These are phyloP conservation scores for Rosa rugosa DNA, from an alignment of 306 rosid genomes.

Conservation along the genomic window DNA sequence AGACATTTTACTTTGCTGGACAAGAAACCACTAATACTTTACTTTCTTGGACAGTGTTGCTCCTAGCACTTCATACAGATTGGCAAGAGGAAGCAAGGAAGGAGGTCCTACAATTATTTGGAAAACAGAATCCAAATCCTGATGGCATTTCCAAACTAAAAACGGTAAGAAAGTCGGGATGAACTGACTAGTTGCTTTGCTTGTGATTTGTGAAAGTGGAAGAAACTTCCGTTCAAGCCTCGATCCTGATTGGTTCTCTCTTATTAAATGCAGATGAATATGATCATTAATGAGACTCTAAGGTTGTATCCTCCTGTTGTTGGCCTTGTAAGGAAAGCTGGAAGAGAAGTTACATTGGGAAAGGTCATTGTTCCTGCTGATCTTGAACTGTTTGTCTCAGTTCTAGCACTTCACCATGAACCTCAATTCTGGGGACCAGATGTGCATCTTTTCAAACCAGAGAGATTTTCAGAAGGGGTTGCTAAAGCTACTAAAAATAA, in stretches of 20 bases:
- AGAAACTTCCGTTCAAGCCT: background rate
- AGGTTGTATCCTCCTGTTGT: conserved; percentile 29
- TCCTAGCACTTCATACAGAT: conserved; percentile 30
- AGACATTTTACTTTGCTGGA: conserved; percentile 29
- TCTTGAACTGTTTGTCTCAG: background rate
- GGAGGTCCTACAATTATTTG: conserved; percentile 30
- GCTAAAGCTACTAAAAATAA: conserved; percentile 31
- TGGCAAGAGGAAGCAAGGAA: conserved; percentile 46
- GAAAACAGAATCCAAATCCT: conserved; percentile 20
- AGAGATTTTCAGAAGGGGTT: conserved; percentile 31
- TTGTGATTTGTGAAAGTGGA: background rate
- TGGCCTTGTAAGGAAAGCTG: conserved; percentile 5
- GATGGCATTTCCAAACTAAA: conserved; percentile 26
- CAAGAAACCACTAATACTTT: conserved; percentile 35
- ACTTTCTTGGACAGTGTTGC: conserved; percentile 34
- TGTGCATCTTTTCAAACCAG: conserved; percentile 33
- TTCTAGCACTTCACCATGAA: conserved; percentile 29
- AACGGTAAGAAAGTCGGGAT: conserved; percentile 17
- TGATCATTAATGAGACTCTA: conserved; percentile 37
- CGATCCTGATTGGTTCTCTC: background rate
- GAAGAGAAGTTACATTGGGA: conserved; percentile 19
- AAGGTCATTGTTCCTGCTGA: conserved; percentile 20
- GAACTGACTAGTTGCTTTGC: background rate
- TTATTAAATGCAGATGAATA: conserved; percentile 24
- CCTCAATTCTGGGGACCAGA: conserved; percentile 34